Evolutionary conservation across 2,329 filamentous ascomycete species (phyloP).

Genomic region (Claviceps pusilla): DNA sequence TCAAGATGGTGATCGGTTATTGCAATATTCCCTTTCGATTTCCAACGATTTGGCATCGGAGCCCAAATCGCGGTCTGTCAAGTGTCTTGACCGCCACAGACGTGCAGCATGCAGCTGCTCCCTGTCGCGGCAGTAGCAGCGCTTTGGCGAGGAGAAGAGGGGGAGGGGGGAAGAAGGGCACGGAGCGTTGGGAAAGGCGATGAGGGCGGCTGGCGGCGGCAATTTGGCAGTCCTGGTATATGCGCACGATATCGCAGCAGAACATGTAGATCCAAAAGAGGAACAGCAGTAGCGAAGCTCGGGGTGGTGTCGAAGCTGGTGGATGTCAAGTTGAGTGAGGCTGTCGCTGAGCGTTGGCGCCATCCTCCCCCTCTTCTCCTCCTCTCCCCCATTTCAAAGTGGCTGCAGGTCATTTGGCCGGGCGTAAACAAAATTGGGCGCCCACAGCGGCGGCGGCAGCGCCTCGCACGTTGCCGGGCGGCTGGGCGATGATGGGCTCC

Average conservation of each 20-base stretch:
- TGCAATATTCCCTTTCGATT: constrained; percentile 10
- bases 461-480: constrained; percentile 23
- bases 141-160: constrained; percentile 2
- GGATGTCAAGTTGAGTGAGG: constrained; percentile 9
- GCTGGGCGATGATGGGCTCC: constrained; percentile 11
- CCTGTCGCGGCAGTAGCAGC: constrained; percentile 26
- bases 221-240: neutral
- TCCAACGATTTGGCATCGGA: constrained; percentile 6
- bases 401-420: constrained; percentile 4
- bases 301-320: constrained; percentile 10
- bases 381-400: constrained; percentile 1
- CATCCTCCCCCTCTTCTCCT: neutral
- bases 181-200: constrained; percentile 1
- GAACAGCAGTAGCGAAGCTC: neutral
- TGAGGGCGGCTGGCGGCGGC: constrained; percentile 9
- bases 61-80: constrained; percentile 15
- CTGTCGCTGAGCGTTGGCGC: constrained; percentile 9
- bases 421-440: constrained; percentile 30
- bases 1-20: constrained; percentile 21
- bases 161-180: constrained; percentile 5
- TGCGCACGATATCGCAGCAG: neutral
- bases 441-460: constrained; percentile 19
- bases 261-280: neutral
- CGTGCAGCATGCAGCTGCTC: constrained; percentile 35
- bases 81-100: constrained; percentile 29